Evolutionary conservation across 257 asterid species (phyloP), one percentile per base, ranked within the genome.

Genomic region (Anisodus tanguticus): DNA sequence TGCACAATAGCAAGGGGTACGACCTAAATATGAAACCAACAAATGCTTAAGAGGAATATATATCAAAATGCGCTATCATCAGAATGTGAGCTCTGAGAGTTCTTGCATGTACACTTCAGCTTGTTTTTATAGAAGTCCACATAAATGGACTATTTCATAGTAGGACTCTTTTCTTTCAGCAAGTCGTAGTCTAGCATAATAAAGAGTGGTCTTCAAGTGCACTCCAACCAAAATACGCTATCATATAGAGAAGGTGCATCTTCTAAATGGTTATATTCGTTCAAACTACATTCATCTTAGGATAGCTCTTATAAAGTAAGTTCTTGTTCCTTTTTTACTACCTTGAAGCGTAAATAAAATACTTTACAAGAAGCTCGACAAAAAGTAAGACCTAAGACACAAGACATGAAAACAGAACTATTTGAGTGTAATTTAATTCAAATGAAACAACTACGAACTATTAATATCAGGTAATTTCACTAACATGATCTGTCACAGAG

Each of bases 1-100:
- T 97, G 99, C 91, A 90, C 90, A 87, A 97, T 90, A 71, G 99
- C 97, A 86, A 95, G 95, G 84, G 97, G 98, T 83, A 93, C 90
- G 59, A 97, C 98, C 99, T 97, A 90, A 84, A 85, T 63, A 86
- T 49, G 58, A 82, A 66, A 87, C 41, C 85, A 59, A 47, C 80
- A 82, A 84, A 78, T 60, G 54, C 72, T 68, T 60, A 84, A 71
- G 86, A 74, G 70, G 64, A 85, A 45, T 60, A 81, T 37, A 78
- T 9, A 68, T 26, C 37, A 43, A 67, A 3, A 26, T 54, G 22
- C 5, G 16, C 8, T 59, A 74, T 63, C 74, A 62, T 26, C 81
- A 77, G 64, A 53, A 77, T 53, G 64, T 51, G 45, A 51, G 17
- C 47, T 51, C 64, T 53, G 64, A 77, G 81, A 26, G 43, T 26